These are phyloP conservation scores for Mortierella antarctica DNA, from an alignment of 192 early-diverging fungal species.

Conservation along the genomic window DNA sequence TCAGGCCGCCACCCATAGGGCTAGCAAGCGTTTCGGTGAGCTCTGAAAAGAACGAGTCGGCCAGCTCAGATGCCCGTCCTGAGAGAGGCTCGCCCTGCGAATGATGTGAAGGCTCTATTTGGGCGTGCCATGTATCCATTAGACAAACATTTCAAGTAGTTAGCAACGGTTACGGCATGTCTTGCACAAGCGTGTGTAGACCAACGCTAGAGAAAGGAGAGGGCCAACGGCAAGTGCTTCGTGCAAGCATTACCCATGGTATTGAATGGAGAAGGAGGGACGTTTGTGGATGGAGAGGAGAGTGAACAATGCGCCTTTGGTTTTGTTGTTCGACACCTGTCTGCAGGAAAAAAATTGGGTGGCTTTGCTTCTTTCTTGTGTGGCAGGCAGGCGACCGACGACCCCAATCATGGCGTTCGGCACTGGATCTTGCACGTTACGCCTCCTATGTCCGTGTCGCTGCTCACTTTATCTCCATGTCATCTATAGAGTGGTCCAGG, in stretches of 20 bases:
- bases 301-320: neutral
- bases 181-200: neutral
- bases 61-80: constrained; percentile 45
- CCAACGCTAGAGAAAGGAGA: neutral
- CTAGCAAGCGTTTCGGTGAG: constrained; percentile 25
- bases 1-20: constrained; percentile 14
- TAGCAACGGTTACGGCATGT: neutral
- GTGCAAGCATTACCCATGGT: constrained; percentile 14
- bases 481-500: neutral
- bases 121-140: neutral
- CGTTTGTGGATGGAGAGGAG: neutral
- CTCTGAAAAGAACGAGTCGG: constrained; percentile 48
- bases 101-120: constrained; percentile 40
- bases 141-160: neutral
- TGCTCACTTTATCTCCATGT: neutral
- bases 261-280: constrained; percentile 3
- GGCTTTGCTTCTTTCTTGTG: constrained; percentile 31
- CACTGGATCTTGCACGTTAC: too few species aligned
- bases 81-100: constrained; percentile 35
- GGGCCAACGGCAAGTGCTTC: neutral
- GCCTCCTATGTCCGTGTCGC: too few species aligned
- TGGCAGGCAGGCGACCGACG: too few species aligned
- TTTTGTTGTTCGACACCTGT: constrained; percentile 9
- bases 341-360: neutral
- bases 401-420: too few species aligned